phyloP scores from a whole-genome alignment of 169 alveolate species.

The Cryptosporidium andersoni region DNA sequence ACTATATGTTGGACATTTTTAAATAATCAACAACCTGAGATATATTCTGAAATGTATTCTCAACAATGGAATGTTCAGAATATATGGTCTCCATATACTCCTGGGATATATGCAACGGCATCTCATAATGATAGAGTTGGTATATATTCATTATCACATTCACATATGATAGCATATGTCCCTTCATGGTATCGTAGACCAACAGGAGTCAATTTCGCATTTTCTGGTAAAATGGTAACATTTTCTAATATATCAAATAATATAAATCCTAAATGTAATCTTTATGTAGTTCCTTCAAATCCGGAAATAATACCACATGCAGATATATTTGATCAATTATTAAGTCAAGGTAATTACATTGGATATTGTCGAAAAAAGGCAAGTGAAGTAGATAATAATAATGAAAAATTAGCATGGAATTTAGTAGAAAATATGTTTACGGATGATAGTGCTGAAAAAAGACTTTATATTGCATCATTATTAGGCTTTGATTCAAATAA shows the following conservation, averaged over 20 bases:
- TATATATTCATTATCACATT: constrained; percentile 72
- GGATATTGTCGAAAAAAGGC: constrained; percentile 45
- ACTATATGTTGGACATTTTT: constrained; percentile 82
- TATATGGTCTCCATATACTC: constrained; percentile 77
- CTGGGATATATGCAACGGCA: constrained; percentile 76
- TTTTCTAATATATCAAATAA: constrained; percentile 3
- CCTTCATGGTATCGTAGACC: constrained; percentile 75
- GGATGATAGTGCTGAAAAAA: constrained; percentile 42
- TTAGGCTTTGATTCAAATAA: constrained; percentile 45
- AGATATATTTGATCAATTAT: constrained; percentile 55
- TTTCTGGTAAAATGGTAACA: constrained; percentile 74
- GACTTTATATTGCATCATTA: constrained; percentile 63
- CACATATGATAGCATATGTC: constrained; percentile 74
- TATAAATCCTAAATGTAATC: constrained; percentile 15
- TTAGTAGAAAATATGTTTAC: constrained; percentile 69
- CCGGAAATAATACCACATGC: constrained; percentile 71
- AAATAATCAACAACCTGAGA: constrained; percentile 71
- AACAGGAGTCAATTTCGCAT: constrained; percentile 75
- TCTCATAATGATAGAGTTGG: constrained; percentile 76
- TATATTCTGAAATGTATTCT: constrained; percentile 71
- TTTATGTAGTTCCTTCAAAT: constrained; percentile 62
- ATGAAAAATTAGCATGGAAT: constrained; percentile 66
- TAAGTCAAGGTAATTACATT: constrained; percentile 42
- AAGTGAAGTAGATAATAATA: constrained; percentile 34
- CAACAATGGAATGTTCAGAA: constrained; percentile 76